Evolutionary conservation across 106 monocot genomes (phyloP).

Genomic region (Dioscorea zingiberensis): DNA sequence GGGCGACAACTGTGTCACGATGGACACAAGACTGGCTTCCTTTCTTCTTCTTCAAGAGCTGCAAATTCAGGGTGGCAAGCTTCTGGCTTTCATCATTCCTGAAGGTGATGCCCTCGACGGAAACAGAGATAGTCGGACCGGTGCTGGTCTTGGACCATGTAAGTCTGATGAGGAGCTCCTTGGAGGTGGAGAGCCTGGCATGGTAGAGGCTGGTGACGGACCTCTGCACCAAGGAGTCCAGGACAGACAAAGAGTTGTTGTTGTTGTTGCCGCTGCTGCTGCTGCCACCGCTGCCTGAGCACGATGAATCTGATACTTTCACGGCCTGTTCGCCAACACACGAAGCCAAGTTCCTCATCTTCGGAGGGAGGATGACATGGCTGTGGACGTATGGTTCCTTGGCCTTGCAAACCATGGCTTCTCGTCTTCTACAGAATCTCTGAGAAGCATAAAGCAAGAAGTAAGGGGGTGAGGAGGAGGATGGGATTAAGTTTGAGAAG

Average conservation of each 20-base stretch:
- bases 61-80: neutral
- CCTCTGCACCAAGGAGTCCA: slow-evolving; percentile 14
- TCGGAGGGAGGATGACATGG: slow-evolving; percentile 12
- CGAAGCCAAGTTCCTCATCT: slow-evolving; percentile 52
- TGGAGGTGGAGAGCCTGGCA: slow-evolving; percentile 26
- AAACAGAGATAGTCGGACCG: slow-evolving; percentile 42
- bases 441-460: neutral
- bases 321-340: slow-evolving; percentile 72
- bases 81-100: neutral
- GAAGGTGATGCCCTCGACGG: slow-evolving; percentile 24
- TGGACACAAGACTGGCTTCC: slow-evolving; percentile 22
- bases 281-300: slow-evolving; percentile 27
- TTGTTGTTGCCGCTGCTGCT: too few species aligned
- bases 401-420: neutral
- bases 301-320: slow-evolving; percentile 51
- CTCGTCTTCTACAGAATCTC: neutral
- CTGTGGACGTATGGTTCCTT: neutral
- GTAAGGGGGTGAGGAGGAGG: too few species aligned
- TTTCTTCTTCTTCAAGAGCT: slow-evolving; percentile 17
- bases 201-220: slow-evolving; percentile 51
- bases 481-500: neutral
- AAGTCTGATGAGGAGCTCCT: slow-evolving; percentile 41
- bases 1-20: slow-evolving; percentile 9
- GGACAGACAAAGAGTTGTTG: neutral
- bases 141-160: slow-evolving; percentile 49